A percentile compares a stretch with the other conserved stretches of the same genome.
These are phyloP conservation scores for Aspergillus jensenii DNA, from an alignment of 2,329 filamentous ascomycete genomes.

Conservation along the genomic window DNA sequence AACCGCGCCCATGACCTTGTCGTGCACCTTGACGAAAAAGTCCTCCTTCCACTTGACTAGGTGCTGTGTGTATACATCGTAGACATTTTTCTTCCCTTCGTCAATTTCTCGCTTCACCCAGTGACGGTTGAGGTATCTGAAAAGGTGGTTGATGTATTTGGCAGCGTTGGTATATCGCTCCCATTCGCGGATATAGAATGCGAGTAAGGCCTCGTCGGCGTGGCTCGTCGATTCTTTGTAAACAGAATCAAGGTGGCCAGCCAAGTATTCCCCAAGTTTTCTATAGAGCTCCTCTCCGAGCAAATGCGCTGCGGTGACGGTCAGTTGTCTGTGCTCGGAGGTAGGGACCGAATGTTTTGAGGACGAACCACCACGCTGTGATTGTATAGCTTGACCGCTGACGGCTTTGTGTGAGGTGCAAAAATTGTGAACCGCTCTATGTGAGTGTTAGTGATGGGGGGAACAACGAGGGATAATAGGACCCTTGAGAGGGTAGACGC, in stretches of 20 bases:
- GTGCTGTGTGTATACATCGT: slow-evolving; percentile 96
- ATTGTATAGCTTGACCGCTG: slow-evolving; percentile 50
- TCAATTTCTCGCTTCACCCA: slow-evolving; percentile 99
- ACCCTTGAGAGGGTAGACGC: slow-evolving; percentile 11
- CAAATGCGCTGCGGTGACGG: slow-evolving; percentile 69
- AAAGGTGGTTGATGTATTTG: slow-evolving; percentile 96
- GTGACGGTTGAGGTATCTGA: slow-evolving; percentile 93
- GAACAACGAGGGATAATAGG: not conserved
- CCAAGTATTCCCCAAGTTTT: slow-evolving; percentile 83
- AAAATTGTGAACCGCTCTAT: slow-evolving; percentile 92
- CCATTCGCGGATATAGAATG: slow-evolving; percentile 97
- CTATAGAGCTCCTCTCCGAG: slow-evolving; percentile 95
- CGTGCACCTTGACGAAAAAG: slow-evolving; percentile 79
- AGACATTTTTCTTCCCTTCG: slow-evolving; percentile 96
- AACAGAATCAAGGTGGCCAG: slow-evolving; percentile 70
- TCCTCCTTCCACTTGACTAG: slow-evolving; percentile 93
- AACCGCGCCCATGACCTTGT: slow-evolving; percentile 92
- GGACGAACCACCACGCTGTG: slow-evolving; percentile 69
- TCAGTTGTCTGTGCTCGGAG: slow-evolving; percentile 12
- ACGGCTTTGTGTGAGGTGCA: slow-evolving; percentile 96
- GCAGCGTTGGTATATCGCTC: slow-evolving; percentile 90
- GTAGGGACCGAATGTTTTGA: not conserved
- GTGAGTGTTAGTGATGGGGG: slow-evolving; percentile 12
- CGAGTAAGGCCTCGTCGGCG: slow-evolving; percentile 83
- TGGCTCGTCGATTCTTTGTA: slow-evolving; percentile 73